Evolutionary conservation across 2,329 filamentous ascomycete species (phyloP), one percentile per base, ranked within the genome.

Genomic region (Penicillium concentricum): DNA sequence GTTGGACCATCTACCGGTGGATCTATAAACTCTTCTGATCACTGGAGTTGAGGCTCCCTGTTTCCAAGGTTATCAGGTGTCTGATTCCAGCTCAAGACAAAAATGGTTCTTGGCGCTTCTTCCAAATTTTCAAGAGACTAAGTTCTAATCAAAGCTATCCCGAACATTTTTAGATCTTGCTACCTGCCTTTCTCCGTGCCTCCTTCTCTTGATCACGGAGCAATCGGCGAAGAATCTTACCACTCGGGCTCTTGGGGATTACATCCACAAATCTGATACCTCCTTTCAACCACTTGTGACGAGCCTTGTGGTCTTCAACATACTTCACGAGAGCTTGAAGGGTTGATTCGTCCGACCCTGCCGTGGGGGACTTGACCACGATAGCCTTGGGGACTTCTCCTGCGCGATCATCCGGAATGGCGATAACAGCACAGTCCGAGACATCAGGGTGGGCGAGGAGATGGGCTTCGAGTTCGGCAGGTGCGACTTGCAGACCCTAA

Each of bases 381-480:
- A 84, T 86, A 0, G 85, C 85, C 68, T 87, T 87, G 20, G 85
- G 85, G 0, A 87, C 74, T 64, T 87, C 85, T 28, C 85, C 85
- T 0, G 85, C 81, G 6, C 77, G 71, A 7, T 84, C 84, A 57
- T 87, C 85, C 0, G 86, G 88, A 1, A 92, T 79, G 15, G 87
- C 87, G 61, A 94, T 91, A 8, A 95, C 90, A 15, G 90, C 86
- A 63, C 86, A 89, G 73, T 95, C 90, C 42, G 85, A 84, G n/a
- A 94, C 90, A 12, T 82, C 80, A 0, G 87, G 84, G 70, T 93
- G 90, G 0, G 86, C 83, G 15, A 95, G 84, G 5, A 95, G 80
- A 66, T 91, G 88, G 1, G 89, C 87, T 75, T 95, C 90, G 1
- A 95, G 83, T 70, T 94, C 90, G 2, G 90, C 90, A 0, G 90